These are phyloP conservation scores for Tolypocladium tundrense DNA, from an alignment of 2,329 filamentous ascomycete species.

Conservation along the genomic window DNA sequence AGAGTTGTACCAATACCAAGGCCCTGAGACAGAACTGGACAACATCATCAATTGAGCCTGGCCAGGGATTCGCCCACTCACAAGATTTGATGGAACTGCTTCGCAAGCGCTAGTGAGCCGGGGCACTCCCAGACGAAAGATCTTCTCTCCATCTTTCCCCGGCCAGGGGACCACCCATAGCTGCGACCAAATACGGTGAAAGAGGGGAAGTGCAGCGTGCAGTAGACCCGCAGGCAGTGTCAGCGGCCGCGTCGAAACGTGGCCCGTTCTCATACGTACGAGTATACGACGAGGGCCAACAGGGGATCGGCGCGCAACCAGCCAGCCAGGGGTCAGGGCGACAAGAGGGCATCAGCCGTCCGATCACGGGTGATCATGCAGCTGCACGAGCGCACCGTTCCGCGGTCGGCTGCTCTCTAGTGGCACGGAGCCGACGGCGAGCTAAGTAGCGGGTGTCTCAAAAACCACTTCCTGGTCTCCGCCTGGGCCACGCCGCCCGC, in stretches of 20 bases:
- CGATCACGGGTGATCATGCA: conserved; percentile 23
- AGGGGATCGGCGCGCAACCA: background rate
- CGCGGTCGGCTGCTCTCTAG: conserved; percentile 7
- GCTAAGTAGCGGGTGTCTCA: background rate
- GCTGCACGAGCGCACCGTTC: conserved; percentile 26
- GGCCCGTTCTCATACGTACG: conserved; percentile 16
- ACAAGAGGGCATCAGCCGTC: conserved; percentile 9
- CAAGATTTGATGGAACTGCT: background rate
- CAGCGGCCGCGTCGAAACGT: conserved; percentile 13
- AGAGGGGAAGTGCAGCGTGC: conserved; percentile 5
- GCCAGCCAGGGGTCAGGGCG: background rate
- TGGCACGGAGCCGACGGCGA: background rate
- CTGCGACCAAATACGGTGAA: background rate
- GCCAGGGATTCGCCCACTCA: background rate
- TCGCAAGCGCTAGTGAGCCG: background rate
- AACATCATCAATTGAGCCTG: background rate
- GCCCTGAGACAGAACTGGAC: background rate
- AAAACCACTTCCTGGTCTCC: background rate
- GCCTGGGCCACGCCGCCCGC: background rate
- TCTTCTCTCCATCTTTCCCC: background rate
- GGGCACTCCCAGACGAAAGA: background rate
- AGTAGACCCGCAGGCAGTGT: conserved; percentile 2
- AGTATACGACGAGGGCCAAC: background rate
- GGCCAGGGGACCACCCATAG: background rate
- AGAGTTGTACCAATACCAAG: background rate